Evolutionary conservation across 2,329 filamentous ascomycete species (phyloP), one percentile per base, ranked within the genome.

Genomic region (Fusarium sp.): DNA sequence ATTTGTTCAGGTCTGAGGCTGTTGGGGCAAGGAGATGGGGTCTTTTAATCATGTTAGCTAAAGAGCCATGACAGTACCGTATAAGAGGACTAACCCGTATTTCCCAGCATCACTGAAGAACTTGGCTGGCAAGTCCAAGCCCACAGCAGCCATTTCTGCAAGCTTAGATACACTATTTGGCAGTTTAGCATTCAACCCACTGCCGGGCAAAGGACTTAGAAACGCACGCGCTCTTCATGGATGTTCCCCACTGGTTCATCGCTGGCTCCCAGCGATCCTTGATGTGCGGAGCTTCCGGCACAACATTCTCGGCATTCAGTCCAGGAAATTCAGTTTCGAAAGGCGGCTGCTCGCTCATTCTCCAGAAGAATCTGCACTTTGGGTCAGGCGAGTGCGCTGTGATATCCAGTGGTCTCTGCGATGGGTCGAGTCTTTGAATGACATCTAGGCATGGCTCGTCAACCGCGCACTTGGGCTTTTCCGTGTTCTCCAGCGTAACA

Each of bases 351-450:
- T 87, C 83, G 12, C 79, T 82, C 84, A 89, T 87, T 62, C 84
- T 78, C 86, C 86, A 89, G 75, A 89, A 89, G 80, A 89, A 89
- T 42, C 86, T 81, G 70, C 86, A 88, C 76, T 89, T 89, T 38
- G 86, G 86, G 57, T 89, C 86, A 0, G 86, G 86, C 26, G 79
- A 73, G 73, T 88, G 86, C 8, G 75, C 85, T n/a, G 76, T 68
- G 66, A 89, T 85, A 70, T 89, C 86, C 10, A 88, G 80, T 4
- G 86, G 86, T 38, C 86, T 78, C 79, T 89, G 85, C 3, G 78
- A 78, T 3, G 85, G 85, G 4, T 79, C 81, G 23, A 89, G 81
- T 6, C 86, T 81, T 68, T 79, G 68, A 67, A 89, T 88, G 42
- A 89, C 82, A 62, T 83, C 78, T 32, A 88, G 81, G 67, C 86